phyloP scores from a whole-genome alignment of 2,329 filamentous ascomycete genomes.

The Nakataea oryzae region DNA sequence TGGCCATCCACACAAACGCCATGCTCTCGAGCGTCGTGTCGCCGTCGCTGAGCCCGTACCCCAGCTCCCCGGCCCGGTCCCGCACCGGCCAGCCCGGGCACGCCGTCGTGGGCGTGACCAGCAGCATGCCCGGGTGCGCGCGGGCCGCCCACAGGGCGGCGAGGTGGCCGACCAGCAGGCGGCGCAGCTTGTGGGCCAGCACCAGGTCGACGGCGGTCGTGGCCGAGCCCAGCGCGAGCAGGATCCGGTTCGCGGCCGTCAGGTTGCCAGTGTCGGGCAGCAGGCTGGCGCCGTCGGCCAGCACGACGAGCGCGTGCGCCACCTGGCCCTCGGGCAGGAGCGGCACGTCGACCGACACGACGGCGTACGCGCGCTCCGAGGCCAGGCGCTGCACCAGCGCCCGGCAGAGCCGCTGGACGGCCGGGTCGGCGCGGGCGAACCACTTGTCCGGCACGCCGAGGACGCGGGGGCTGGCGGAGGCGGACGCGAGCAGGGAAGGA shows the following conservation, averaged over 20 bases:
- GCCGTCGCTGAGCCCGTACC: slow-evolving; percentile 32
- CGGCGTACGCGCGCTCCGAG: slow-evolving; percentile 36
- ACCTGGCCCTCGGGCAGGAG: slow-evolving; percentile 53
- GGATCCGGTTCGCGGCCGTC: slow-evolving; percentile 52
- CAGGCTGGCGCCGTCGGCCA: slow-evolving; percentile 46
- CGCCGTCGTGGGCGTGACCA: slow-evolving; percentile 58
- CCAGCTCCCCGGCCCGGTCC: slow-evolving; percentile 19
- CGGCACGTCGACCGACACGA: slow-evolving; percentile 47
- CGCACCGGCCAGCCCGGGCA: slow-evolving; percentile 35
- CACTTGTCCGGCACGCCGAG: slow-evolving; percentile 57
- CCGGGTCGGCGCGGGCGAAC: slow-evolving; percentile 38
- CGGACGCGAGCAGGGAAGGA: slow-evolving; percentile 8
- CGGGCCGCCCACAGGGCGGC: slow-evolving; percentile 46
- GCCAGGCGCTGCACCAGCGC: slow-evolving; percentile 41
- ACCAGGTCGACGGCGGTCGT: slow-evolving; percentile 57
- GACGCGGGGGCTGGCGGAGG: slow-evolving; percentile 26
- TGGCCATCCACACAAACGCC: slow-evolving; percentile 40
- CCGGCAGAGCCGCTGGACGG: slow-evolving; percentile 29
- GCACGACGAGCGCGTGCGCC: slow-evolving; percentile 64
- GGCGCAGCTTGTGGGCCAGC: slow-evolving; percentile 59
- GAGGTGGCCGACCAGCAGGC: slow-evolving; percentile 61
- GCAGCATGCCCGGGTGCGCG: slow-evolving; percentile 55
- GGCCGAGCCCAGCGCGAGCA: slow-evolving; percentile 52
- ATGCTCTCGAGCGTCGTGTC: slow-evolving; percentile 34
- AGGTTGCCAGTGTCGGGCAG: slow-evolving; percentile 36